Evolutionary conservation across 2,329 filamentous ascomycete species (phyloP).

Genomic region (Arthrobotrys entomopaga): DNA sequence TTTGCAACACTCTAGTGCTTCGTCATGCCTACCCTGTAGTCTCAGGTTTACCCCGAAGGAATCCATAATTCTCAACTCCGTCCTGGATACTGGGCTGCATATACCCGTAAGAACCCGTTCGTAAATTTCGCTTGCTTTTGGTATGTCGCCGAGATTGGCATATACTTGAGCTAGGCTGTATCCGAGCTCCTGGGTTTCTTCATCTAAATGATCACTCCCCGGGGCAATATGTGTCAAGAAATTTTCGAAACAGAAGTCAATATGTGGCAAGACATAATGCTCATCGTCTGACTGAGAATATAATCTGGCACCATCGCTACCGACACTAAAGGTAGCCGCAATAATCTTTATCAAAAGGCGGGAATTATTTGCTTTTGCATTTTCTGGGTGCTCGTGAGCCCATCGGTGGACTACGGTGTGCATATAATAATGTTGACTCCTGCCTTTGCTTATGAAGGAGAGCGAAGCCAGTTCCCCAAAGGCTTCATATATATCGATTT

Average conservation of each 20-base stretch:
- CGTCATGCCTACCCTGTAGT: constrained; percentile 14
- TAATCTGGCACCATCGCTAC: background rate
- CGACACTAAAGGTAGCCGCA: constrained; percentile 15
- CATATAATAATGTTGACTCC: constrained; percentile 9
- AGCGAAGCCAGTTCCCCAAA: constrained; percentile 14
- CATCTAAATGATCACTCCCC: background rate
- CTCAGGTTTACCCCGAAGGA: constrained; percentile 26
- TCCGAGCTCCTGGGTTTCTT: constrained; percentile 1
- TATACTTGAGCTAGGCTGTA: constrained; percentile 23
- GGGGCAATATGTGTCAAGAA: constrained; percentile 3
- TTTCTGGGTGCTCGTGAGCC: constrained; percentile 5
- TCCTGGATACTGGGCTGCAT: background rate
- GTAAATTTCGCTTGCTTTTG: constrained; percentile 13
- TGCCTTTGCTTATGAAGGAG: background rate
- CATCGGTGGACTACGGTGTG: constrained; percentile 20
- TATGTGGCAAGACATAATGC: constrained; percentile 22
- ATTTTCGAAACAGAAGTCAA: constrained; percentile 12
- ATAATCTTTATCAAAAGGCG: constrained; percentile 9
- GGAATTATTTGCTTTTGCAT: constrained; percentile 5
- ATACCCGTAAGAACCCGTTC: constrained; percentile 4
- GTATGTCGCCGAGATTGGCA: constrained; percentile 6
- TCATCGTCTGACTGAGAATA: constrained; percentile 12
- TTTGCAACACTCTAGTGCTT: constrained; percentile 19
- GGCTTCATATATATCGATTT: constrained; percentile 6
- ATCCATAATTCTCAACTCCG: constrained; percentile 26